Base-by-base conservation (phyloP, 73 alveolate genomes). In the Paramecium octaurelia region DNA sequence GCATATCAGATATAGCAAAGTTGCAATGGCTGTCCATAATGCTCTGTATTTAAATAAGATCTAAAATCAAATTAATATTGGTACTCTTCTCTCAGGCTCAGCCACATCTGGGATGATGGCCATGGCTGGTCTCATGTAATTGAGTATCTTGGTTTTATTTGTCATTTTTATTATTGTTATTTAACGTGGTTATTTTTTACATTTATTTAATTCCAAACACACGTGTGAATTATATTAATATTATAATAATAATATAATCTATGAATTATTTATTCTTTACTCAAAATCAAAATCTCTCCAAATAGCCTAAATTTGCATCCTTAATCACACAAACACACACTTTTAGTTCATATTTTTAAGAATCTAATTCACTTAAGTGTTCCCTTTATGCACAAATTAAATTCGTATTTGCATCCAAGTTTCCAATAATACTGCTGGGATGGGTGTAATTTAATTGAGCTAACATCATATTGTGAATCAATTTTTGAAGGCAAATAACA, bases 11-110 rank as follows among this genome's bases (percentile, higher is more conserved):
- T 96, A 99, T 92, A 99, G 96, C 95, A 99, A 97, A 85, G 98
- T 97, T 38, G 99, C 98, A 70, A 98, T 97, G 50, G 99, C 98
- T 34, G 99, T 99, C 99, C 99, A 99, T 93, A 97, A 95, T 77
- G 97, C 92, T 96, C 96, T 97, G 91, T 97, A 99, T 59, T 95
- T 93, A 95, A 95, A 85, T 76, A 76, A 93, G 92, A 86, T 42
- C 91, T 80, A 80, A 21, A 20, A 24, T 40, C 29, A n/a, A 46
- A n/a, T 38, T 38, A 60, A 42, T 44, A 48, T 54, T 40, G 23
- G 70, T 73, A 59, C 99, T 95, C 95, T 92, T 85, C 99, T 97
- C 87, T 94, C 96, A 3, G 99, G 99, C 23, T 97, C 94, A 83
- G 96, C 97, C 44, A 98, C 99, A 88, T 98, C 99, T 21, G 99